Evolutionary conservation across 176 grass and related monocot species (phyloP), one percentile per base, ranked within the genome.

Genomic region (Oryza punctata): DNA sequence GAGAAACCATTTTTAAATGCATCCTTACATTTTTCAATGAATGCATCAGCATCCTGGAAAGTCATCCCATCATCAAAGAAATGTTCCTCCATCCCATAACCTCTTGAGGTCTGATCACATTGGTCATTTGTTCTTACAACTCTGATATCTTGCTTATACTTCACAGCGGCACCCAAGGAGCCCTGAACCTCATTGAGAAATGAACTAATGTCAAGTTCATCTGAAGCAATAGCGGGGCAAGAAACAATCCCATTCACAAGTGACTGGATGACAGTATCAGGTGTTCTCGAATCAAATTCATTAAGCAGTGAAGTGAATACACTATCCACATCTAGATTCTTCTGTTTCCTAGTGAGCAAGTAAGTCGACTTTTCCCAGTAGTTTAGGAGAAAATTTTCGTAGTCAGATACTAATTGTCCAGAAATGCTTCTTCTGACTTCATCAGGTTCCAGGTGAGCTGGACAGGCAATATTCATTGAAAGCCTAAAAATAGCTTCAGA

Each of bases 401-500:
- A 85, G 9, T 78, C 47, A 12, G 89, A 95, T 12, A 84, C 47
- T 5, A 6, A 37, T 72, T 41, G 75, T 61, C 93, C 91, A 82
- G 95, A 98, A 50, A 95, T 70, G 44, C 73, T 76, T 49, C 63
- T 43, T 37, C 81, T 77, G 14, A 91, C 21, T 3, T 85, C 65
- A 60, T 88, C 69, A 68, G 77, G 52, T 77, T 85, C 77, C 54
- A 80, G 67, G 28, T n/a, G 25, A 25, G 59, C 57, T 52, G 81
- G 68, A 74, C 14, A 41, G 60, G 81, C 21, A 73, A 83, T 67
- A 32, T 83, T 76, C 81, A 91, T 85, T 24, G 95, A 91, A 75
- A 98, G 81, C 87, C 84, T 95, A 69, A 98, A 98, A 88, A 98
- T 93, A 78, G 96, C 85, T 75, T 87, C 83, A 65, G 89, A 74